These are phyloP conservation scores for Chrysosporium keratinophilum DNA, from an alignment of 2,329 filamentous ascomycete species.

Conservation along the genomic window DNA sequence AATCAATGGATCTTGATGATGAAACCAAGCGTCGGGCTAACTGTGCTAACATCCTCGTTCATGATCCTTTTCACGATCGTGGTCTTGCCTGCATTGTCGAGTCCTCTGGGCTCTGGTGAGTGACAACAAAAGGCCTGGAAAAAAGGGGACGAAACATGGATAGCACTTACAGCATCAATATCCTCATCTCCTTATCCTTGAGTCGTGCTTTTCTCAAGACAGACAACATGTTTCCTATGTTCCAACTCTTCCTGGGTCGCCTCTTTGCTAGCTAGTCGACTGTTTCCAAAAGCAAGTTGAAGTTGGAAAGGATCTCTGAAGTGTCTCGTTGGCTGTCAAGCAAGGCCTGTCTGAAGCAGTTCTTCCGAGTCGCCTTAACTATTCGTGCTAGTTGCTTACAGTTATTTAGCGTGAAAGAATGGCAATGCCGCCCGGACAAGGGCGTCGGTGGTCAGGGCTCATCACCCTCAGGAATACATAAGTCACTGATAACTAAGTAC, in stretches of 20 bases:
- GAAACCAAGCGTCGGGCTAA: conserved; percentile 92
- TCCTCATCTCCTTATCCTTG: conserved; percentile 97
- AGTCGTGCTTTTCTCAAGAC: conserved; percentile 88
- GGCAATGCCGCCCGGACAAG: too few relatives aligned
- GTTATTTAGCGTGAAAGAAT: too few relatives aligned
- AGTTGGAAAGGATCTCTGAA: too few relatives aligned
- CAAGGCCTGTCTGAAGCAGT: too few relatives aligned
- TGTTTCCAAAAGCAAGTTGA: too few relatives aligned
- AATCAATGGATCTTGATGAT: conserved; percentile 99
- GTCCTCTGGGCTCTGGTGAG: conserved; percentile 50
- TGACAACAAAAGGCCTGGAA: not conserved
- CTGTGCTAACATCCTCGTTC: conserved; percentile 90
- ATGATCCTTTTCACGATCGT: conserved; percentile 97
- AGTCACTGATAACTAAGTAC: too few relatives aligned
- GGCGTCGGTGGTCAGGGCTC: too few relatives aligned
- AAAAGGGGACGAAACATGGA: not conserved
- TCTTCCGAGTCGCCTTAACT: too few relatives aligned
- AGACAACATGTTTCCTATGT: conserved; percentile 62
- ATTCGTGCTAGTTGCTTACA: too few relatives aligned
- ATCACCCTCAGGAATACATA: too few relatives aligned
- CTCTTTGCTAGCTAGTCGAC: too few relatives aligned
- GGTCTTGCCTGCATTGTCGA: conserved; percentile 97
- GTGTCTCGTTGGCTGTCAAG: too few relatives aligned
- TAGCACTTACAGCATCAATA: conserved; percentile 76
- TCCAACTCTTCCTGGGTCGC: not conserved